Evolutionary conservation across 352 stramenopile species (phyloP).

Genomic region (Bremia lactucae): DNA sequence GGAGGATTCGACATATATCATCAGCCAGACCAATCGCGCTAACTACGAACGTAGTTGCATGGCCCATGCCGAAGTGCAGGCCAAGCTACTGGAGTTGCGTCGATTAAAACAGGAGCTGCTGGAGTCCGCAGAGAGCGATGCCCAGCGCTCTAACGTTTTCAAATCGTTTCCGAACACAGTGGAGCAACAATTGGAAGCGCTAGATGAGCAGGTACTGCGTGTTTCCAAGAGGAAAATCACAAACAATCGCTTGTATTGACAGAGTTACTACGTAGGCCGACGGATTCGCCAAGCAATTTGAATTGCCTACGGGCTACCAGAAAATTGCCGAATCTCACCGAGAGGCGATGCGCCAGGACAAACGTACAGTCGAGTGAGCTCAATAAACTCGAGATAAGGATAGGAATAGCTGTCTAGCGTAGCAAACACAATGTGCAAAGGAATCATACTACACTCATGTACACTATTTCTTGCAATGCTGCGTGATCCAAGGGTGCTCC

Average conservation of each 20-base stretch:
- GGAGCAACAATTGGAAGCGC: conserved; percentile 46
- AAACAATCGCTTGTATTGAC: conserved; percentile 2
- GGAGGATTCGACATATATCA: conserved; percentile 70
- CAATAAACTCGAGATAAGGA: conserved; percentile 1
- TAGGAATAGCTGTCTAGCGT: conserved; percentile 9
- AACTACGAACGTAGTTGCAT: conserved; percentile 56
- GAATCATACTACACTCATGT: conserved; percentile 25
- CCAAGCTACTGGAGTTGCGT: conserved; percentile 50
- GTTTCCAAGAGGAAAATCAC: no score
- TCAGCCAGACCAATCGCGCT: conserved; percentile 58
- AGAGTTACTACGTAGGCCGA: conserved; percentile 24
- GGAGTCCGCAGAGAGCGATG: conserved; percentile 41
- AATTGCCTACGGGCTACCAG: conserved; percentile 53
- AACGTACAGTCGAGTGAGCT: conserved; percentile 6
- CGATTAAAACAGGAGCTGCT: conserved; percentile 49
- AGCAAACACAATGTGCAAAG: conserved; percentile 17
- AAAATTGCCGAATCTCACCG: conserved; percentile 51
- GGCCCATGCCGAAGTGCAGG: conserved; percentile 42
- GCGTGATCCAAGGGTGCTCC: conserved; percentile 92
- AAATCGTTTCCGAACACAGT: conserved; percentile 38
- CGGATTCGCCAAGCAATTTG: conserved; percentile 68
- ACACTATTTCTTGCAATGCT: conserved; percentile 40
- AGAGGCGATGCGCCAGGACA: conserved; percentile 12
- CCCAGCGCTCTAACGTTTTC: conserved; percentile 45
- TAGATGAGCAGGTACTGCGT: conserved; percentile 43